phyloP scores from a whole-genome alignment of 441 rosid genomes.

The Corymbia calophylla region DNA sequence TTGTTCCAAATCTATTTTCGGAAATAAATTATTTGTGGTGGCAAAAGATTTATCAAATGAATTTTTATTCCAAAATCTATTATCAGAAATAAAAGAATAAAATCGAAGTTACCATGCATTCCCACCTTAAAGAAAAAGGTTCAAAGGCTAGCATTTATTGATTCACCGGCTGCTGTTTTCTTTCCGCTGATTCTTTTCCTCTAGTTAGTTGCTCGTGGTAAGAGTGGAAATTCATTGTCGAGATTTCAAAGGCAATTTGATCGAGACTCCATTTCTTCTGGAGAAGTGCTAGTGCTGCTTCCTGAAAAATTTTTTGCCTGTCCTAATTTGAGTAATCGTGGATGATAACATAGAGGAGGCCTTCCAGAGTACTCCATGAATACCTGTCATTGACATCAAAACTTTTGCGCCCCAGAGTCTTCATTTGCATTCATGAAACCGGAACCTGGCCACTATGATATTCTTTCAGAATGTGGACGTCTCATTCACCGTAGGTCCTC shows the following conservation, averaged over 20 bases:
- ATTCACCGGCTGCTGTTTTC: neutral
- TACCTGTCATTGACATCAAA: neutral
- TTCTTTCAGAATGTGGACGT: neutral
- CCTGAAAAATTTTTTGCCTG: neutral
- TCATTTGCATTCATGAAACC: neutral
- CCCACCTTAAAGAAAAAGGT: neutral
- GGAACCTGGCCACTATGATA: neutral
- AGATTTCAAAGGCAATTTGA: neutral
- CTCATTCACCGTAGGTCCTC: neutral
- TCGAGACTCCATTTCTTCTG: neutral
- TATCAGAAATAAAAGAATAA: too few species aligned
- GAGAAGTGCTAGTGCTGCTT: neutral
- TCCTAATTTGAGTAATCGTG: neutral
- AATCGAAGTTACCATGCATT: too few species aligned
- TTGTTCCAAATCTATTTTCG: too few species aligned
- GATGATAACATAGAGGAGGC: neutral
- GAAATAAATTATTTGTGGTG: too few species aligned
- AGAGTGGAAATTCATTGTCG: neutral
- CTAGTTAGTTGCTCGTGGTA: neutral
- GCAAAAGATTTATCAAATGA: too few species aligned
- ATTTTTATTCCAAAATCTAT: too few species aligned
- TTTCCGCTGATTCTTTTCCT: neutral
- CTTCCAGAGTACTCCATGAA: neutral
- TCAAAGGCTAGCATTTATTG: neutral
- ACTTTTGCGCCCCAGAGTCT: neutral